phyloP scores from a whole-genome alignment of 2,329 filamentous ascomycete species.

The Aureobasidium melanogenum region DNA sequence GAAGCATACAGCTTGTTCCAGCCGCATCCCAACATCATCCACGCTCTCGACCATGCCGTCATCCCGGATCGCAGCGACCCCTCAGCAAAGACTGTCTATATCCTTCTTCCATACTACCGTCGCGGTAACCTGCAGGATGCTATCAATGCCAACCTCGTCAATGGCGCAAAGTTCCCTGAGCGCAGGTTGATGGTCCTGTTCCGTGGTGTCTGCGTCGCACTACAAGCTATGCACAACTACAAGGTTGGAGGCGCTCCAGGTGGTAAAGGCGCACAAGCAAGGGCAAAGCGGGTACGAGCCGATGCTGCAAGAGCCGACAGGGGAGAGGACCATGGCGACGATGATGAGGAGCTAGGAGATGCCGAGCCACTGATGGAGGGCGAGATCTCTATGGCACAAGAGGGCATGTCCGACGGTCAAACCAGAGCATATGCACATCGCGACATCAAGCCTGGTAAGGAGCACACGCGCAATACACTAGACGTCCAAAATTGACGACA shows the following conservation, averaged over 20 bases:
- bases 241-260: slow-evolving; percentile 51
- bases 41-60: slow-evolving; percentile 73
- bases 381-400: slow-evolving; percentile 59
- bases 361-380: slow-evolving; percentile 75
- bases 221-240: slow-evolving; percentile 89
- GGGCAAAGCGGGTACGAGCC: slow-evolving; percentile 46
- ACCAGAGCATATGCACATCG: slow-evolving; percentile 81
- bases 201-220: slow-evolving; percentile 78
- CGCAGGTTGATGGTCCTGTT: slow-evolving; percentile 81
- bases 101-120: slow-evolving; percentile 89
- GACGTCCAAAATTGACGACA: neutral
- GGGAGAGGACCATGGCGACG: slow-evolving; percentile 33
- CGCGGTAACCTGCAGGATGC: slow-evolving; percentile 94
- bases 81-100: slow-evolving; percentile 87
- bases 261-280: slow-evolving; percentile 40
- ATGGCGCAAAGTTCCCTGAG: slow-evolving; percentile 85
- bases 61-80: slow-evolving; percentile 58
- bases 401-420: slow-evolving; percentile 59
- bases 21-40: slow-evolving; percentile 77
- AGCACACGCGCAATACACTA: neutral
- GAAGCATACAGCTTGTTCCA: slow-evolving; percentile 91
- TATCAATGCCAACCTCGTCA: slow-evolving; percentile 97
- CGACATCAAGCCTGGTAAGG: slow-evolving; percentile 88
- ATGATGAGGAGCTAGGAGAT: slow-evolving; percentile 63
- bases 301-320: slow-evolving; percentile 49